Conservation (phyloP, 768 basidiomycete species). For the Naganishia vaughanmartiniae region DNA sequence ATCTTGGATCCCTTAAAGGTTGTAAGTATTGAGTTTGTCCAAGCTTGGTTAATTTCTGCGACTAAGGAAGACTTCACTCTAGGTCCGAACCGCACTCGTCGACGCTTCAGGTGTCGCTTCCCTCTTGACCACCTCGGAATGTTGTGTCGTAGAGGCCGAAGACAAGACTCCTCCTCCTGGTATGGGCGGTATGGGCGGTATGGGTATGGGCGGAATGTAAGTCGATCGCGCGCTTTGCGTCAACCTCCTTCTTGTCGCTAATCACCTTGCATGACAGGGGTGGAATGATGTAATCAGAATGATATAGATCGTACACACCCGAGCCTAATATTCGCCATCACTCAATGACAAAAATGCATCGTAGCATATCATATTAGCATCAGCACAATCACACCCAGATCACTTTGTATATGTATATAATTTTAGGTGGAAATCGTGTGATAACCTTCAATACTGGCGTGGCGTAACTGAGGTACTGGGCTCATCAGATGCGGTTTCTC, state of each 20-base stretch:
- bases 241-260: background rate
- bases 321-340: background rate
- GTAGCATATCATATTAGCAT: constrained; percentile 2
- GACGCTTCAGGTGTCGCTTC: constrained; percentile 92
- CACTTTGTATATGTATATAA: constrained; percentile 24
- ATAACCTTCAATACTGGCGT: too few relatives aligned
- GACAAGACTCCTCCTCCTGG: constrained; percentile 69
- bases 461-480: too few relatives aligned
- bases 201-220: constrained; percentile 58
- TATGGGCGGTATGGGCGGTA: constrained; percentile 60
- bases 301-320: background rate
- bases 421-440: constrained; percentile 1
- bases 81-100: constrained; percentile 71
- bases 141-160: constrained; percentile 78
- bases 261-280: background rate
- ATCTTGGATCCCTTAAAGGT: constrained; percentile 97
- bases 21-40: constrained; percentile 53
- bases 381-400: constrained; percentile 15
- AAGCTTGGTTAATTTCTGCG: background rate
- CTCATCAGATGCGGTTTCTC: too few relatives aligned
- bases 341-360: background rate
- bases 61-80: background rate
- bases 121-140: constrained; percentile 88
- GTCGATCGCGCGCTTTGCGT: background rate
- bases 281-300: constrained; percentile 19